Evolutionary conservation across 129 eudicot genomes (phyloP), one percentile per base, ranked within the genome.

Genomic region (Centrapalus pauciflorus): DNA sequence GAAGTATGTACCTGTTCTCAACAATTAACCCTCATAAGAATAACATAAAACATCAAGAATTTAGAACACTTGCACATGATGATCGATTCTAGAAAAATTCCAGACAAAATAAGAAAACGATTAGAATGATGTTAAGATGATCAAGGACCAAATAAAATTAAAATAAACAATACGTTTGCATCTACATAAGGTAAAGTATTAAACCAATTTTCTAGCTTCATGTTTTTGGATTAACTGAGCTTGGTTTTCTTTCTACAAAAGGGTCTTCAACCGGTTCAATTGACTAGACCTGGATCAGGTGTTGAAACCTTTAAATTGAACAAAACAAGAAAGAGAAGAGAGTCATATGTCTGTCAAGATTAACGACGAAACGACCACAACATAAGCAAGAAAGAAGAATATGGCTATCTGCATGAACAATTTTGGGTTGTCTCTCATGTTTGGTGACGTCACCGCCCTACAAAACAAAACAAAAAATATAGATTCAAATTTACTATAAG

Each of bases 361-460:
- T 71, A 93, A 71, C 1, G 95, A 88, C 16, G 99, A 93, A 78
- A 89, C 77, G 45, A 93, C 80, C 73, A 93, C 99, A 71, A 93
- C 90, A 77, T 93, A 86, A 9, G 99, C 99, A 72, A 93, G 83
- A 73, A 93, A 86, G 87, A 93, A 86, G 82, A 93, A 89, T 74
- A 93, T 61, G 26, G 95, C 96, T 78, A 93, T 83, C 86, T 89
- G 96, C 63, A 86, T 56, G 76, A 88, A 84, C 87, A 93, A 74
- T 88, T 82, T 88, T 10, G 96, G 99, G 64, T 93, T 93, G 73
- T 93, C 99, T 75, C 99, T 80, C 96, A 93, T 80, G 83, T 93
- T 93, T 76, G 99, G 95, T 37, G 99, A 86, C 55, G 99, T 86
- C 28, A 93, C 96, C 33, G 96, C 89, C 87, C 99, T 93, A 92